phyloP scores from a whole-genome alignment of 805 yeast genomes.

The Sugiyamaella valdiviana region DNA sequence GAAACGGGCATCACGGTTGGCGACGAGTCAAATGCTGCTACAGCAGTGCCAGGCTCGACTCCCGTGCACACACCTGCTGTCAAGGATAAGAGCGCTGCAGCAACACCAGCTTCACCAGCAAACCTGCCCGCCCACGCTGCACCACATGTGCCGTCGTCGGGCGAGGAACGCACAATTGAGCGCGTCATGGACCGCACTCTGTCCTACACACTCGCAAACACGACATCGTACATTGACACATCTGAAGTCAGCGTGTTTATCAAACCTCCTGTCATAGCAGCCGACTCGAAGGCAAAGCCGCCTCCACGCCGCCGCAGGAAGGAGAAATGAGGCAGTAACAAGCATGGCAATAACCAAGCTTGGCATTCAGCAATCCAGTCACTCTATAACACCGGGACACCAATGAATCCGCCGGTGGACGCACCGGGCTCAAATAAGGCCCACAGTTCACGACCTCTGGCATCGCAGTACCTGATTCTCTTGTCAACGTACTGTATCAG shows the following conservation, averaged over 20 bases:
- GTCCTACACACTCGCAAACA: slow-evolving; percentile 13
- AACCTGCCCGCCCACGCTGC: not conserved
- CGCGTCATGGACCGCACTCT: slow-evolving; percentile 24
- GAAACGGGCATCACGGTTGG: slow-evolving; percentile 13
- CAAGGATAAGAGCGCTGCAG: slow-evolving; percentile 6
- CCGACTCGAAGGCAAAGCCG: not conserved
- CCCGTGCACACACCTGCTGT: slow-evolving; percentile 3
- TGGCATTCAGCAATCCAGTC: too few species aligned
- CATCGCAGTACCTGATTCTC: too few species aligned
- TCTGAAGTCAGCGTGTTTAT: slow-evolving; percentile 4
- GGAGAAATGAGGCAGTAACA: not conserved
- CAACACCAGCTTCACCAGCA: slow-evolving; percentile 5
- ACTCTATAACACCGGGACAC: too few species aligned
- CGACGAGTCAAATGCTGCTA: not conserved
- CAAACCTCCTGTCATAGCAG: not conserved
- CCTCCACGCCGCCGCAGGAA: not conserved
- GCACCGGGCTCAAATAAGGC: too few species aligned
- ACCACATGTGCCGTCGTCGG: not conserved
- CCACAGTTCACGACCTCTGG: too few species aligned
- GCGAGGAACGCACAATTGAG: slow-evolving; percentile 10
- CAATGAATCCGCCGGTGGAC: too few species aligned
- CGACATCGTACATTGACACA: slow-evolving; percentile 16
- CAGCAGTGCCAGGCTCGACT: not conserved
- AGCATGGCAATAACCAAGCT: not conserved
- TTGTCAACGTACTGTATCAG: too few species aligned